Evolutionary conservation across 208 protist genomes (phyloP), one percentile per base, ranked within the genome.

Genomic region (Leishmania major): DNA sequence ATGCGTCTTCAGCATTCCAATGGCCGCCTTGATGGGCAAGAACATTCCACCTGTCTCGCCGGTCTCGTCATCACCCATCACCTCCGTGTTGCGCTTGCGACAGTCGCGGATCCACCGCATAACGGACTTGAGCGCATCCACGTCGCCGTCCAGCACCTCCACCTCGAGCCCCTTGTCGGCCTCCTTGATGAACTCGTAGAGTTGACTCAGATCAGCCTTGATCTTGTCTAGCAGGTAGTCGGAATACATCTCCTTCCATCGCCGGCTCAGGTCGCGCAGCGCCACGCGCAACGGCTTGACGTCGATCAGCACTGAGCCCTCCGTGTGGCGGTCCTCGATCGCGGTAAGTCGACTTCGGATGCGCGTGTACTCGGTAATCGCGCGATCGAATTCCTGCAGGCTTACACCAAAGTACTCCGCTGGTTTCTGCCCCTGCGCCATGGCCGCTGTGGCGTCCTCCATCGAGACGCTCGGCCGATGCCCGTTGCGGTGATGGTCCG

Each of bases 161-260:
- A 97, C 94, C 84, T 98, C 94, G 11, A 99, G 86, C 15, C 96
- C 96, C 69, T 93, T 92, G 84, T 98, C 95, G 6, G 94, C 96
- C 81, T 94, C 95, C 82, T 95, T 96, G 80, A 99, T 98, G 80
- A 99, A 99, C n/a, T 77, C 81, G 84, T 94, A 97, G 28, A 98
- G 87, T 73, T 94, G 82, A 62, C 93, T 91, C 35, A 99, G 86
- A 67, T 97, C 94, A 0, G 80, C 86, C 69, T 92, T 90, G 64
- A 98, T 97, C 82, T 98, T 96, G 49, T 97, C 89, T 67, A 98
- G 94, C 64, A 99, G 88, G 90, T 97, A 98, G 84, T 96, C 93
- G 0, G 98, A 98, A 89, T 97, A 99, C 84, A 95, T 97, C 75
- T 98, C 97, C 78, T 95, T 97, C 98, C 99, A 99, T 76, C 97